A percentile compares a stretch with the other conserved stretches of the same genome.
Evolutionary conservation across 2,329 filamentous ascomycete species (phyloP).

Genomic region (Fusarium sp.): DNA sequence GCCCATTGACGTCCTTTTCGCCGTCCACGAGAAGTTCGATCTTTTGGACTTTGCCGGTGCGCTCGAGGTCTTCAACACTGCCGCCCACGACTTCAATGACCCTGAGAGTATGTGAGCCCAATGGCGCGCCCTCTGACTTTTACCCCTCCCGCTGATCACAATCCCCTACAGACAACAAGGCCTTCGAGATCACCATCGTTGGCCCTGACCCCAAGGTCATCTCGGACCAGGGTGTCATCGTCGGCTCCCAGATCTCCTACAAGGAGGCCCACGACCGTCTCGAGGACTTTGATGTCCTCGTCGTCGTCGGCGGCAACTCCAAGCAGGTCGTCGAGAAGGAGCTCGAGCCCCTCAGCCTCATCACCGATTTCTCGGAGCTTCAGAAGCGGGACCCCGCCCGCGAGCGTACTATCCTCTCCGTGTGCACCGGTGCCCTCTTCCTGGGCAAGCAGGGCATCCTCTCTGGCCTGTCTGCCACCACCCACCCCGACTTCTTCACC

Average conservation of each 20-base stretch:
- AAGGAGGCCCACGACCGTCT: conserved; percentile 81
- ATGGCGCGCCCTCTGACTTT: conserved; percentile 19
- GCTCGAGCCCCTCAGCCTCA: conserved; percentile 75
- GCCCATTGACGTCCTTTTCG: conserved; percentile 70
- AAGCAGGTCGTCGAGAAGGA: conserved; percentile 75
- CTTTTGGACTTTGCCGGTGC: conserved; percentile 69
- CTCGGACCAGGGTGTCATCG: conserved; percentile 72
- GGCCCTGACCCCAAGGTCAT: conserved; percentile 65
- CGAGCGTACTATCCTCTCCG: conserved; percentile 83
- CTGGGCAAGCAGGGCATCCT: conserved; percentile 82
- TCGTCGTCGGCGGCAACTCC: conserved; percentile 79
- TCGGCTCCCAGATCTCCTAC: conserved; percentile 81
- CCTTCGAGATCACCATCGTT: conserved; percentile 69
- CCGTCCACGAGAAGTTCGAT: conserved; percentile 70
- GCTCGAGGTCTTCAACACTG: conserved; percentile 62
- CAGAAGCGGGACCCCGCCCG: conserved; percentile 83
- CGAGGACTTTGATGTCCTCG: conserved; percentile 81
- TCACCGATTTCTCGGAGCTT: conserved; percentile 81
- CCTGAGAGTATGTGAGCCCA: conserved; percentile 56
- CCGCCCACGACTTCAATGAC: conserved; percentile 66
- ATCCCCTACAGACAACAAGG: conserved; percentile 59
- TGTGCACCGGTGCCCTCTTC: conserved; percentile 84
- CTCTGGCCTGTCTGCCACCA: conserved; percentile 82
- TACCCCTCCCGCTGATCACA: conserved; percentile 42
- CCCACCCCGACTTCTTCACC: conserved; percentile 83